Evolutionary conservation across 495 filamentous ascomycete species (phyloP), one percentile per base, ranked within the genome.

Genomic region (Friedmanniomyces endolithicus): DNA sequence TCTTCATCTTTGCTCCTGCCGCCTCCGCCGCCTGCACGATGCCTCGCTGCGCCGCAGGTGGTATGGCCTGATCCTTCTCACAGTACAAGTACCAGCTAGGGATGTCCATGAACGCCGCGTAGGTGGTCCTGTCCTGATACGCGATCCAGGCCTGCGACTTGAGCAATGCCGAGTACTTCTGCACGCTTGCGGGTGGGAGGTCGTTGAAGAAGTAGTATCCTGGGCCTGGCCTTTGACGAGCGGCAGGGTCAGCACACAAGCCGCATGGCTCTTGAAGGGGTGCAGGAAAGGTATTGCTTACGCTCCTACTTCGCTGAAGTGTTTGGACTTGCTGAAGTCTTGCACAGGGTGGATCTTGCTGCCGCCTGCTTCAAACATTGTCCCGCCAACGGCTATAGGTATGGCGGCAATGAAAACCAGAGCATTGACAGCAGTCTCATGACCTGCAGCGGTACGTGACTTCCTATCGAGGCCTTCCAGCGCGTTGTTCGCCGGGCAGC

Each of bases 361-460:
- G 23, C 34, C 45, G 31, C 41, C 16, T 12, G 6, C 53, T 6
- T 52, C 12, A n/a, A 57, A 17, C 25, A 65, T 47, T 0, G 48
- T 55, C 11, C 49, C 52, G 1, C 63, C 63, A 22, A 45, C 41
- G 9, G 33, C 24, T 12, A 27, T 20, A 35, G 33, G 60, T 62
- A 48, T 74, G 68, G 0, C 72, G 73, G 7, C 68, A 57, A 25
- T 75, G 56, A 73, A 74, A 11, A 72, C 55, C 17, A 78, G 46
- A 19, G 66, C 68, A 2, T 69, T 51, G 2, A 80, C 70, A 0
- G 75, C 76, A 4, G 71, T 71, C 0, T 53, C 33, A 27, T 71
- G 59, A 11, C 68, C 70, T 6, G 66, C 58, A 1, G 47, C 60
- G 31, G 59, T 50, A 1, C 75, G 64, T 3, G 70, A 59, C 1